Conservation (phyloP, 768 basidiomycete species). For the Pleurotus platypus region DNA sequence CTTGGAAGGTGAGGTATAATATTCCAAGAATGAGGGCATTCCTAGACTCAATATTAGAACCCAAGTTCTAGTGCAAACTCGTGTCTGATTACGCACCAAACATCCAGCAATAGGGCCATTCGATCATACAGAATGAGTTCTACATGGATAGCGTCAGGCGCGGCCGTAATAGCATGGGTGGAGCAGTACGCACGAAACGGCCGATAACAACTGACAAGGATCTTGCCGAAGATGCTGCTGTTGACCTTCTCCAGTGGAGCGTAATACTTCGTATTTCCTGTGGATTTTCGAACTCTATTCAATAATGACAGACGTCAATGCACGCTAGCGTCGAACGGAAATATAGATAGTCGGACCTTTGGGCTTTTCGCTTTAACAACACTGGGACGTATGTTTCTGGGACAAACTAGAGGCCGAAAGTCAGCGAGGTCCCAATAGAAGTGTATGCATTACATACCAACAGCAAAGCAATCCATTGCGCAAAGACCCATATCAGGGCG, state of each 20-base stretch:
- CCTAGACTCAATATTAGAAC: conserved; percentile 44
- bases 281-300: conserved; percentile 48
- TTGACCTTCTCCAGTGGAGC: conserved; percentile 57
- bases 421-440: neutral
- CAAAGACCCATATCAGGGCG: conserved; percentile 64
- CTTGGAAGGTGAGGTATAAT: conserved; percentile 63
- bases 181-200: conserved; percentile 62
- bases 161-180: neutral
- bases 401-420: conserved; percentile 38
- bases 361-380: conserved; percentile 58
- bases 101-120: conserved; percentile 73
- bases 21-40: conserved; percentile 56
- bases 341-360: conserved; percentile 28
- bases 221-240: conserved; percentile 38
- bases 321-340: neutral
- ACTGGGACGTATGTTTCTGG: conserved; percentile 73
- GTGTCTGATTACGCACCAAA: conserved; percentile 49
- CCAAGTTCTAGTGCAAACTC: conserved; percentile 26
- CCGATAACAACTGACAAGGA: conserved; percentile 57
- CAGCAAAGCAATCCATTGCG: conserved; percentile 47
- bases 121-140: conserved; percentile 62
- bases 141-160: conserved; percentile 18
- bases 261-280: conserved; percentile 50
- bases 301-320: neutral
- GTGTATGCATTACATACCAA: conserved; percentile 32